A percentile compares a stretch with the other conserved stretches of the same genome.
Evolutionary conservation across 2,329 filamentous ascomycete species (phyloP).

Genomic region (Fusarium austroafricanum): DNA sequence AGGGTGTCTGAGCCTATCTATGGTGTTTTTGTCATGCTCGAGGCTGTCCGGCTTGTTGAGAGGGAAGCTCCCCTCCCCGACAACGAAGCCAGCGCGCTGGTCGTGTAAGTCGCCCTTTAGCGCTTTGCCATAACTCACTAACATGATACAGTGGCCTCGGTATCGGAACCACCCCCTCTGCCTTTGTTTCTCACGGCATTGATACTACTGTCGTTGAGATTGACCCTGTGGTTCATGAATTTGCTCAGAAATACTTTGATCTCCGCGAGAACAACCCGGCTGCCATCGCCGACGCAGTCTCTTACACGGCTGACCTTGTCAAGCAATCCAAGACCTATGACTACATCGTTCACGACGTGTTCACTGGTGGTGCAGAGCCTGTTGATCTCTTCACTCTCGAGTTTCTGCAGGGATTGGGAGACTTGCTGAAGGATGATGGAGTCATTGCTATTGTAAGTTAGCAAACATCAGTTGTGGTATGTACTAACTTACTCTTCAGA

Average conservation of each 20-base stretch:
- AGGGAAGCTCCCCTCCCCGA: constrained; percentile 66
- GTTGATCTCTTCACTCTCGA: constrained; percentile 87
- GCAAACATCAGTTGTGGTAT: background rate
- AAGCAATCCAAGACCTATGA: constrained; percentile 70
- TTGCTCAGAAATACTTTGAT: constrained; percentile 84
- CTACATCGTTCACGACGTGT: constrained; percentile 97
- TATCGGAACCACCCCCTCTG: constrained; percentile 90
- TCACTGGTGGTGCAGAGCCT: constrained; percentile 95
- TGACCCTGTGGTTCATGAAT: constrained; percentile 87
- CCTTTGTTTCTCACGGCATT: constrained; percentile 87
- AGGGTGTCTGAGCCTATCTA: constrained; percentile 87
- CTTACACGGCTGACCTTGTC: constrained; percentile 67
- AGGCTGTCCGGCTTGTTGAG: constrained; percentile 86
- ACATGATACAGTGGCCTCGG: constrained; percentile 76
- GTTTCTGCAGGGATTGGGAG: constrained; percentile 78
- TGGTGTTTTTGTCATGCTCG: constrained; percentile 94
- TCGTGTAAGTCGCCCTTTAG: constrained; percentile 72
- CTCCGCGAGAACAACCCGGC: constrained; percentile 81
- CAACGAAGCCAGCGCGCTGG: constrained; percentile 79
- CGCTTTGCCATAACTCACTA: constrained; percentile 7
- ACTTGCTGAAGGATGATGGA: constrained; percentile 80
- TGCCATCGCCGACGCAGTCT: constrained; percentile 84
- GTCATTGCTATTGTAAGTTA: constrained; percentile 84
- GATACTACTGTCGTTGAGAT: constrained; percentile 95
- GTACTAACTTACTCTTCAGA: constrained; percentile 62